A percentile compares a stretch with the other conserved stretches of the same genome.
Conservation (phyloP, 495 filamentous ascomycete genomes). For the Annulohypoxylon nitens region DNA sequence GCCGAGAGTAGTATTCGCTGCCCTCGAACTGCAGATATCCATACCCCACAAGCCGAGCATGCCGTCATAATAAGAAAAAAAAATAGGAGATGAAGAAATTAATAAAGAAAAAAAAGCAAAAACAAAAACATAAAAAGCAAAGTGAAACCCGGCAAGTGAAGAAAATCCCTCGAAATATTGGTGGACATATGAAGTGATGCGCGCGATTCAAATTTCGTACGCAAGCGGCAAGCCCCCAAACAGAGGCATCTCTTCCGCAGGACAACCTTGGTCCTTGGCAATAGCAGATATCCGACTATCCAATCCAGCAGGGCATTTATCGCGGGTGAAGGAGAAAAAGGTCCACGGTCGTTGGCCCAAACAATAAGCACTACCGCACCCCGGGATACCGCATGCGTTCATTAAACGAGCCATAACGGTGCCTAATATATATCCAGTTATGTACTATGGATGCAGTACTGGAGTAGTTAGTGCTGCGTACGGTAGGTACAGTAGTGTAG, state of each 20-base stretch:
- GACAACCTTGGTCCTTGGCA: slow-evolving; percentile 10
- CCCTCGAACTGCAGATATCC: slow-evolving; percentile 7
- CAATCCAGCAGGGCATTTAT: not conserved
- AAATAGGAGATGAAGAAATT: slow-evolving; percentile 11
- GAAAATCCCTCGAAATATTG: slow-evolving; percentile 2
- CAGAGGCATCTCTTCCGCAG: slow-evolving; percentile 10
- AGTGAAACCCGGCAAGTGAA: not conserved
- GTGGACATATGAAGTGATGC: slow-evolving; percentile 8
- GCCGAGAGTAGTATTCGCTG: slow-evolving; percentile 26
- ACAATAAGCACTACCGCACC: not conserved
- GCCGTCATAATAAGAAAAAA: slow-evolving; percentile 24
- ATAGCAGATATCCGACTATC: slow-evolving; percentile 5
- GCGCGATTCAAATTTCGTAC: slow-evolving; percentile 5
- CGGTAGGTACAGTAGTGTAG: not conserved
- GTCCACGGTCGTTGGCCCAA: not conserved
- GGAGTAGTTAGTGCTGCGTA: not conserved
- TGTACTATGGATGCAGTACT: not conserved
- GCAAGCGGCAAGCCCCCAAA: not conserved
- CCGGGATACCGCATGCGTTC: not conserved
- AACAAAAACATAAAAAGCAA: not conserved
- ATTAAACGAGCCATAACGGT: slow-evolving; percentile 24
- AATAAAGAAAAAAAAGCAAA: not conserved
- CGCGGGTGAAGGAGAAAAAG: not conserved
- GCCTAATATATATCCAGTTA: not conserved
- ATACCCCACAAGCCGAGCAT: slow-evolving; percentile 33